Evolutionary conservation across 768 basidiomycete genomes (phyloP), one percentile per base, ranked within the genome.

Genomic region (Suillus spraguei): DNA sequence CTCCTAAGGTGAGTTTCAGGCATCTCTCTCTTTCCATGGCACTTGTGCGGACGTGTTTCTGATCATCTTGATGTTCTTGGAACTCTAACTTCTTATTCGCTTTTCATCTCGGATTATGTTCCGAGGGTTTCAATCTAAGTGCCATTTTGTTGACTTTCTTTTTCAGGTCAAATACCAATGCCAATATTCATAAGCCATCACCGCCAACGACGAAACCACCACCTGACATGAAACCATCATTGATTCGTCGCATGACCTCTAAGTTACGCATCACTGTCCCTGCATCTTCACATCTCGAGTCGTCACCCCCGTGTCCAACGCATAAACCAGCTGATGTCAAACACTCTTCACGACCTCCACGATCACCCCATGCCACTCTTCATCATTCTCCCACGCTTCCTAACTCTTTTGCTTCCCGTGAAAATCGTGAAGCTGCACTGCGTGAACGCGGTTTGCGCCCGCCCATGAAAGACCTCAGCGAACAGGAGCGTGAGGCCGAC

Each of bases 401-500:
- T 0, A 72, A 70, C 42, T 59, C 63, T 32, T 64, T 72, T 20
- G n/a, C 61, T 53, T 75, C 75, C 1, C 70, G 59, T 46, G 63
- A 64, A 7, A 64, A 67, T 24, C 60, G 74, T 24, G 83, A 87
- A 53, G 86, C 85, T 4, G 87, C 87, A 2, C 79, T 89, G 24
- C 82, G 87, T 14, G 86, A 82, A 66, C 82, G 86, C 38, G 87
- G 87, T 0, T 76, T 89, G 44, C 76, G 84, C 2, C 86, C 88
- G 28, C 81, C 83, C 2, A 46, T 63, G 32, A 75, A 71, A 41
- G 75, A 76, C 58, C 72, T 79, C 6, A 80, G 77, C 50, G 50
- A 69, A 47, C 76, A 77, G 59, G 76, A 82, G 73, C 66, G 80
- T 74, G 72, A 79, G 81, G 59, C 83, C 73, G 73, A 76, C 69